These are phyloP conservation scores for Conringia planisiliqua DNA, from an alignment of 345 rosid species.

Conservation along the genomic window DNA sequence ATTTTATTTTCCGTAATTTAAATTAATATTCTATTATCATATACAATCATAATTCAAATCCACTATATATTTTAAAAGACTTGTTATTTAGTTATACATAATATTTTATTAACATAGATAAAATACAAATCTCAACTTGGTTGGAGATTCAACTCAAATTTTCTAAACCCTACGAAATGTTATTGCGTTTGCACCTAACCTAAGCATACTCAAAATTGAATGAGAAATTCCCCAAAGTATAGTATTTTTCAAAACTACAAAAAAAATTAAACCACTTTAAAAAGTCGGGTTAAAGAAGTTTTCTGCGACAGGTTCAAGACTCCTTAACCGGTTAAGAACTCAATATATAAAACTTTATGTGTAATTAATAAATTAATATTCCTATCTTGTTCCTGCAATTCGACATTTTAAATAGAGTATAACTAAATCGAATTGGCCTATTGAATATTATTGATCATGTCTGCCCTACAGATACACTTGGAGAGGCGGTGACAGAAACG, in stretches of 20 bases:
- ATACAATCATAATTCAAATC: neutral
- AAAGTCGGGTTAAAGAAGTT: neutral
- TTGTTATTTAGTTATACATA: neutral
- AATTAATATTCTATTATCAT: neutral
- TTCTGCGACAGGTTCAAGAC: no score
- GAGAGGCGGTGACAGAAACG: constrained; percentile 56
- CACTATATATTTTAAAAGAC: neutral
- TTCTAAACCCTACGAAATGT: neutral
- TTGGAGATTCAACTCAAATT: neutral
- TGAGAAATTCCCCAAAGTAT: neutral
- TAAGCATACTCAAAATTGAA: neutral
- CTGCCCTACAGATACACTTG: constrained; percentile 42
- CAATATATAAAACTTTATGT: no score
- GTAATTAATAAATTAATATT: no score
- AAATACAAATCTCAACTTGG: neutral
- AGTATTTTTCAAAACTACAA: neutral
- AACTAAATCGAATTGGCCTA: neutral
- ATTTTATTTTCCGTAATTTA: neutral
- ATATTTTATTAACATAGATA: neutral
- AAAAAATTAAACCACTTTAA: neutral
- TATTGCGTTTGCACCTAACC: neutral
- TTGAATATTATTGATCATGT: neutral
- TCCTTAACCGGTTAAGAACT: no score
- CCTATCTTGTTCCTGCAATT: neutral
- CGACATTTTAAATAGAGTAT: neutral